Evolutionary conservation across 495 filamentous ascomycete genomes (phyloP), one percentile per base, ranked within the genome.

Genomic region (Penicillium atrosanguineum): DNA sequence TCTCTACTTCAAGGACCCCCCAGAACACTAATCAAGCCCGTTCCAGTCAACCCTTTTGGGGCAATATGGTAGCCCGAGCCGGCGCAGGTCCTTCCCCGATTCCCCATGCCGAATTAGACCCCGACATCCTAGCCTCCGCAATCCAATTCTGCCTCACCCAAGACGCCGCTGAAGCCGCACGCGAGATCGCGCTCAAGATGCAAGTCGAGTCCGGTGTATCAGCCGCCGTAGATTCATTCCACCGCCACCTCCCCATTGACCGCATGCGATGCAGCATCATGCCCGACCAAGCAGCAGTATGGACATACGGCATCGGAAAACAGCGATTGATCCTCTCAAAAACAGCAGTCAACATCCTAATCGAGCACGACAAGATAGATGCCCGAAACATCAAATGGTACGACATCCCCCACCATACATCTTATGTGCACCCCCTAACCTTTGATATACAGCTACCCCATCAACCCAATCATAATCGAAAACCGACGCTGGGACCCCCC

Each of bases 41-140:
- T 34, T 34, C 28, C 19, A 70, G 61, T 60, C 90, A 95, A 69
- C 78, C 83, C 15, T 94, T 94, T 67, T 95, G 90, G 90, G 90
- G 88, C 9, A 68, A 76, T 5, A 90, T 90, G 82, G 77, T 92
- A 4, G 79, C 79, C 0, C 54, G 49, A 21, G 56, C 55, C 36
- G 60, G 60, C 11, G 60, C 60, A 15, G 60, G 60, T 6, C 53
- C 56, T 8, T 36, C 47, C 2, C 60, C 60, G 16, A 56, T 63
- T 14, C 60, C 60, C 12, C 52, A 62, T 21, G 89, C 90, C 64
- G 68, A 74, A 3, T 69, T 93, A 0, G 85, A 78, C 4, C 76
- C 74, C 4, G 83, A 91, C 40, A 83, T 76, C 34, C 72, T 90
- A 4, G 85, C 84, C 7, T 80, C 84, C 11, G 90, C 86, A 0